These are phyloP conservation scores for Lathyrus aphaca DNA, from an alignment of 306 rosid species.

Conservation along the genomic window DNA sequence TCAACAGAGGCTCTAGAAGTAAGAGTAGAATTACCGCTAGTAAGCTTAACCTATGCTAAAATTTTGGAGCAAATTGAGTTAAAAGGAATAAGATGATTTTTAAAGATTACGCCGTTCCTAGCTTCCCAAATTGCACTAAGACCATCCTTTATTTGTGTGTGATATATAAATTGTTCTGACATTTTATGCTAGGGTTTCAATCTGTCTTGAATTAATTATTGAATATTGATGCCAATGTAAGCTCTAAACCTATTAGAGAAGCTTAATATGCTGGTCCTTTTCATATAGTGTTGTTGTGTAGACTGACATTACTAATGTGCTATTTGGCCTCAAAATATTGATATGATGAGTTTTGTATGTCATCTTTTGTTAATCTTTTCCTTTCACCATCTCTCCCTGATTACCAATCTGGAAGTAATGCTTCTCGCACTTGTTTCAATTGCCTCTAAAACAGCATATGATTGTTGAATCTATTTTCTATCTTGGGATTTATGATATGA, in stretches of 20 bases:
- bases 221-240: constrained; percentile 11
- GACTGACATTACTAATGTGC: neutral
- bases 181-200: constrained; percentile 17
- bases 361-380: constrained; percentile 3
- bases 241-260: neutral
- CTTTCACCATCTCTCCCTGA: constrained; percentile 4
- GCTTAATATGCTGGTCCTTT: constrained; percentile 9
- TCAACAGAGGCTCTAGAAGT: no score
- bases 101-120: no score
- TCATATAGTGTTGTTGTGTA: neutral
- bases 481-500: constrained; percentile 8
- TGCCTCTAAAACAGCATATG: constrained; percentile 3
- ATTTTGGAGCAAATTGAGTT: no score
- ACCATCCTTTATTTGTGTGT: neutral
- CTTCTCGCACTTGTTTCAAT: constrained; percentile 23
- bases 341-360: constrained; percentile 21
- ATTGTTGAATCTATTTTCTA: constrained; percentile 10
- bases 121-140: no score
- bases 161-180: neutral
- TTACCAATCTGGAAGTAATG: constrained; percentile 6
- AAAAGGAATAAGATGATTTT: no score
- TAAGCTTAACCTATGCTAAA: no score
- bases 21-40: no score
- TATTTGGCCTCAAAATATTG: constrained; percentile 12
- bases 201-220: constrained; percentile 25